Evolutionary conservation across 2,329 filamentous ascomycete genomes (phyloP), one percentile per base, ranked within the genome.

Genomic region (Pseudogymnoascus sp.): DNA sequence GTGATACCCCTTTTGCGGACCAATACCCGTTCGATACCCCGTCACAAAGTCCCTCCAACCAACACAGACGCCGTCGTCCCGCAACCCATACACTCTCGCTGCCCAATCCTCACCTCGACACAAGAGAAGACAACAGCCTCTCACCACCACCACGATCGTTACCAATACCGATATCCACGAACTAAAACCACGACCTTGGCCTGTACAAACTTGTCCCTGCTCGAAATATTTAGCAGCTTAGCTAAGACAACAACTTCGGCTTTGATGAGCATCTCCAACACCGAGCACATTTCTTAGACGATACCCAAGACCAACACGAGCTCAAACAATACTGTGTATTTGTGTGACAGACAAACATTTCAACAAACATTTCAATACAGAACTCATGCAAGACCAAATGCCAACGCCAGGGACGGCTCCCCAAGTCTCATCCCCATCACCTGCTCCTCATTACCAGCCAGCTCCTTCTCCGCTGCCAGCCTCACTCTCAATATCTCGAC

Each of bases 401-500:
- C 17, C 50, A 21, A 57, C 50, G n/a, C 10, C 50, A 57, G 50
- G 28, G 50, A 19, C 50, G 50, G 50, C 28, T 33, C 50, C 50
- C 21, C 50, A 57, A 21, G 50, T 33, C 28, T 33, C 50, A 57
- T 33, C 50, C 50, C 50, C 50, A 57, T 35, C 50, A 6, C 50
- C 50, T 57, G 28, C 50, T 47, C 42, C 42, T 57, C 50, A 57
- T 11, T 57, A 57, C 17, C 50, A 57, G 28, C 1, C n/a, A 57
- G 26, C 50, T 21, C 28, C 28, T 57, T 19, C 50, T 15, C 8
- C 5, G 50, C 17, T 57, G 28, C 50, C 50, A 6, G 50, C 50
- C 10, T 57, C 50, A 35, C 50, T 57, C 19, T 57, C 50, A 57
- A 57, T 57, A 57, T 57, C 50, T 57, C 28, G 50, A 57, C 50